Conservation (phyloP, 2,329 filamentous ascomycete species). For the Teratosphaeriaceae sp. region DNA sequence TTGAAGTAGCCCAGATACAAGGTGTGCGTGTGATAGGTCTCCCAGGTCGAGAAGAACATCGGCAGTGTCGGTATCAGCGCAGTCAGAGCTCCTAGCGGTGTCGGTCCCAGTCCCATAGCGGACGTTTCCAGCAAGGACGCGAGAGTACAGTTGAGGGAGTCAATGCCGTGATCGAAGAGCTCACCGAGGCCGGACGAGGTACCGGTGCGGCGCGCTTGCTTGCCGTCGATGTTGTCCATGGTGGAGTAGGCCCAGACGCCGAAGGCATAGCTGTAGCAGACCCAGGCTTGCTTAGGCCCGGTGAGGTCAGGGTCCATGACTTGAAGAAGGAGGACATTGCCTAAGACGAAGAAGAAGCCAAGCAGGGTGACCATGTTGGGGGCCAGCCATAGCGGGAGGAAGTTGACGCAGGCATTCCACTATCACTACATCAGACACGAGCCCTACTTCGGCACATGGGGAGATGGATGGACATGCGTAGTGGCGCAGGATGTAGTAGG, state of each 20-base stretch:
- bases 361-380: conserved; percentile 96
- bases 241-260: conserved; percentile 97
- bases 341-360: conserved; percentile 90
- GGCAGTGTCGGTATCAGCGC: conserved; percentile 84
- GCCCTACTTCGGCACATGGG: no score
- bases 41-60: conserved; percentile 99
- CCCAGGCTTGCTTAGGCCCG: conserved; percentile 68
- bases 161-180: conserved; percentile 97
- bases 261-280: conserved; percentile 93
- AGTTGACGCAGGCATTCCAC: conserved; percentile 95
- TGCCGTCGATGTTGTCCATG: conserved; percentile 98
- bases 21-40: conserved; percentile 98
- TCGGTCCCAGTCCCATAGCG: conserved; percentile 84
- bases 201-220: conserved; percentile 89
- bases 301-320: conserved; percentile 83
- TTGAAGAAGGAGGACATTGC: conserved; percentile 68
- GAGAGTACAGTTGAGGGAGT: conserved; percentile 94
- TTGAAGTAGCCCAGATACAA: conserved; percentile 96
- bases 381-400: conserved; percentile 91
- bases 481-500: conserved; percentile 86
- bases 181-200: conserved; percentile 93
- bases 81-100: conserved; percentile 80
- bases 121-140: conserved; percentile 86
- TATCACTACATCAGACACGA: no score
- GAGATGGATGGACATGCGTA: conserved; percentile 68